These are phyloP conservation scores for Daldinia vernicosa DNA, from an alignment of 495 filamentous ascomycete genomes.

Conservation along the genomic window DNA sequence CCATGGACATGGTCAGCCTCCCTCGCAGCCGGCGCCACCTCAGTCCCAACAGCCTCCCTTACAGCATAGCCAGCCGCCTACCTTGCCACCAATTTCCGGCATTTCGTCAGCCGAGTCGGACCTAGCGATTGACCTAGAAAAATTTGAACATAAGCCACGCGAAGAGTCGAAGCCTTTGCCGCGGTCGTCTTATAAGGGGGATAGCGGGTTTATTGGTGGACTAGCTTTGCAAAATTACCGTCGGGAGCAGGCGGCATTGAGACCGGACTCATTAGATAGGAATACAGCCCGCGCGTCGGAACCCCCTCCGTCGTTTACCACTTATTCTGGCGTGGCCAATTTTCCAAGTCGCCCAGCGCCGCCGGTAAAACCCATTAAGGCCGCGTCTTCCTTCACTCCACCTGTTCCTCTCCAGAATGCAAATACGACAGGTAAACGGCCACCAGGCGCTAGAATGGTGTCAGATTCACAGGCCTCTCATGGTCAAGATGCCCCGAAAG, in stretches of 20 bases:
- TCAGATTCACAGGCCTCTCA: conserved; percentile 62
- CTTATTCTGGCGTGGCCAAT: conserved; percentile 22
- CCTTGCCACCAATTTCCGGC: conserved; percentile 56
- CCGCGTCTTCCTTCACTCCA: conserved; percentile 51
- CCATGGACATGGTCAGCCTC: conserved; percentile 39
- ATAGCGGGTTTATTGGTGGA: conserved; percentile 53
- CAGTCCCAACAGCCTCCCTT: conserved; percentile 21
- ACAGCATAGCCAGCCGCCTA: conserved; percentile 47
- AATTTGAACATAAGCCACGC: conserved; percentile 35
- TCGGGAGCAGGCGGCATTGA: conserved; percentile 40
- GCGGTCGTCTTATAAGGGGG: conserved; percentile 42
- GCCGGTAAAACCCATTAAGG: conserved; percentile 42
- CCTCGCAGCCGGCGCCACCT: conserved; percentile 24
- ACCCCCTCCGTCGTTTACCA: conserved; percentile 21
- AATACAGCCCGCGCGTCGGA: conserved; percentile 35
- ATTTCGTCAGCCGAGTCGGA: conserved; percentile 54
- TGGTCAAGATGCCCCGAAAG: conserved; percentile 64
- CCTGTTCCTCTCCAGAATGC: conserved; percentile 51
- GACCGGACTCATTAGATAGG: conserved; percentile 33
- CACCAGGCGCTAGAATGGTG: conserved; percentile 48
- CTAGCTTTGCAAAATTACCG: conserved; percentile 52
- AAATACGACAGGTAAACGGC: conserved; percentile 41
- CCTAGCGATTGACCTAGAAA: conserved; percentile 23
- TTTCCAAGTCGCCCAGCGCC: conserved; percentile 35
- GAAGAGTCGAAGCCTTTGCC: conserved; percentile 45